Base-by-base conservation (phyloP, 495 filamentous ascomycete genomes). In the Pyronema omphalodes region DNA sequence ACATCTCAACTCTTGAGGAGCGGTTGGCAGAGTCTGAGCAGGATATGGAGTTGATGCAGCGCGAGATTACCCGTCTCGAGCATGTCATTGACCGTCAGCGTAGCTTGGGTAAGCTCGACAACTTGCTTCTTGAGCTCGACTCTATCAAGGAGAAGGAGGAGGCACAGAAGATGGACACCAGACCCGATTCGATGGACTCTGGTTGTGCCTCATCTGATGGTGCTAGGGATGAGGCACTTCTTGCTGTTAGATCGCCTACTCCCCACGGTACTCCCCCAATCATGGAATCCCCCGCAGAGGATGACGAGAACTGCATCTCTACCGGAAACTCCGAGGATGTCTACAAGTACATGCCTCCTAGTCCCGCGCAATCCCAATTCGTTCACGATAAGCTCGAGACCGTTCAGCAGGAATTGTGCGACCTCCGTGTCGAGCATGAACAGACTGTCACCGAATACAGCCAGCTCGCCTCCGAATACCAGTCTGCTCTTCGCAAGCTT, bases 1-100 rank as follows among this genome's bases (percentile, higher is more conserved):
- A 99, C 64, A 96, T 99, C 46, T 88, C 91, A 3, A 96, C 89
- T 1, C 72, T 99, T 36, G 91, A 99, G 67, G 91, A 96, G 67
- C 82, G 91, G 14, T 76, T 99, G 12, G 93, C 93, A 0, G 91
- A 99, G 68, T 78, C 87, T 4, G 91, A 99, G 60, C 89, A 95
- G 64, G 93, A 99, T 62, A 81, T 86, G 62, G 91, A 96, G 63
- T 66, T 93, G 53, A 93, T 96, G 88, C 86, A 94, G 68, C 83
- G 88, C 23, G 91, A 99, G 65, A 84, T 99, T 60, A 81, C 93
- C 66, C 79, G 89, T 37, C 72, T 99, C 36, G 89, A 95, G 66
- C 85, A 94, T 68, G 87, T 96, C 18, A 77, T 99, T 48, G 89
- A 96, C 63, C 86, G 93, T 46, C 91, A 99, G 64, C 76, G 93